These are phyloP conservation scores for Ilyonectria sp. DNA, from an alignment of 2,329 filamentous ascomycete genomes.

Conservation along the genomic window DNA sequence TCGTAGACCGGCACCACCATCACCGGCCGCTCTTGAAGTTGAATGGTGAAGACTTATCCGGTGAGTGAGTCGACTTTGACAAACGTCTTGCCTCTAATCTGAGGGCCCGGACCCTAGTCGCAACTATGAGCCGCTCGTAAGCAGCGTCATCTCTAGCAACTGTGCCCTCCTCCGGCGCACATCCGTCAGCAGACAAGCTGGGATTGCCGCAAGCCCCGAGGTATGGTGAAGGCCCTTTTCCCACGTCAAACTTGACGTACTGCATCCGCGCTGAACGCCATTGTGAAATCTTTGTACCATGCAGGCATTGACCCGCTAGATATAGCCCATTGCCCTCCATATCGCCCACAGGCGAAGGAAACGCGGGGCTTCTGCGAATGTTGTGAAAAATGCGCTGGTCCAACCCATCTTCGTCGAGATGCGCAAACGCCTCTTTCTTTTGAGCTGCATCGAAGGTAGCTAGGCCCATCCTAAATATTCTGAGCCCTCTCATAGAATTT, in stretches of 20 bases:
- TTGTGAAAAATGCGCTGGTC: not conserved
- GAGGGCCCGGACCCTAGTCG: not conserved
- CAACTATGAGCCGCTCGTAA: conserved; percentile 1
- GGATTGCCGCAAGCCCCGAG: not conserved
- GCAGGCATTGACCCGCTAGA: not conserved
- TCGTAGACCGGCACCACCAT: too few species aligned
- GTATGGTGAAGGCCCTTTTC: not conserved
- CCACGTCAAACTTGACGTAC: conserved; percentile 27
- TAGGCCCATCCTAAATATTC: conserved; percentile 20
- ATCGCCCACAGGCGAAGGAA: not conserved
- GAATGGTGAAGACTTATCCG: too few species aligned
- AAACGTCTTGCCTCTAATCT: too few species aligned
- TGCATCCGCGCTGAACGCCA: not conserved
- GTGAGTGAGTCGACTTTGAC: too few species aligned
- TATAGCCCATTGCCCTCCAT: not conserved
- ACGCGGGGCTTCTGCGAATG: conserved; percentile 6
- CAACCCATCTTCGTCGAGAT: not conserved
- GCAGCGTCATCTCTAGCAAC: conserved; percentile 20
- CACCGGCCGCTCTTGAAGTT: too few species aligned
- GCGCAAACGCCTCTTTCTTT: not conserved
- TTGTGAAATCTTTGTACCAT: not conserved
- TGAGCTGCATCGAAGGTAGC: not conserved
- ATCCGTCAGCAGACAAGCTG: fast-evolving
- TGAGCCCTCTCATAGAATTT: conserved; percentile 26
- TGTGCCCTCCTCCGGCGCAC: conserved; percentile 24